Conservation (phyloP, 2,329 filamentous ascomycete genomes). For the Acarospora socialis region DNA sequence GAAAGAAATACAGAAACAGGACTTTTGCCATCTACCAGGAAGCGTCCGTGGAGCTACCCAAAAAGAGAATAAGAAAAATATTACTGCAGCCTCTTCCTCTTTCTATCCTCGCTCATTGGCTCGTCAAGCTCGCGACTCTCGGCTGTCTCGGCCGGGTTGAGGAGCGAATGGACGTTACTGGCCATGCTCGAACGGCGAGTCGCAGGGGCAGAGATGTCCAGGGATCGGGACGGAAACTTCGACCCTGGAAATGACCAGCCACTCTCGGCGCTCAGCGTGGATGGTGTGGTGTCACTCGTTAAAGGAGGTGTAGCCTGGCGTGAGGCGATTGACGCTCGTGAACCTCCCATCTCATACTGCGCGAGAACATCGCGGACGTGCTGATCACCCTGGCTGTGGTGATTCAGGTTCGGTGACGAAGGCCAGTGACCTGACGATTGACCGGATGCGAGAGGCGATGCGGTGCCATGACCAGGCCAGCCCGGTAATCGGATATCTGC, state of each 20-base stretch:
- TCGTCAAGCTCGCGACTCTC: conserved; percentile 52
- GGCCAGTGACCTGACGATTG: conserved; percentile 50
- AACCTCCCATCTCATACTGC: conserved; percentile 49
- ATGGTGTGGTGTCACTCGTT: conserved; percentile 33
- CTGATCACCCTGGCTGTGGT: conserved; percentile 37
- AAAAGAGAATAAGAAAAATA: no score
- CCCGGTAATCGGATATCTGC: conserved; percentile 87
- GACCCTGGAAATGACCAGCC: conserved; percentile 32
- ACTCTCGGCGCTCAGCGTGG: conserved; percentile 37
- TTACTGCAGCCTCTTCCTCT: conserved; percentile 43
- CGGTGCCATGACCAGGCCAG: conserved; percentile 43
- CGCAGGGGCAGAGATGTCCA: conserved; percentile 37
- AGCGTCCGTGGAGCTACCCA: no score
- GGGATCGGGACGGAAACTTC: conserved; percentile 31
- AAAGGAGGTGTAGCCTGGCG: conserved; percentile 41
- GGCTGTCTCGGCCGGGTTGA: conserved; percentile 54
- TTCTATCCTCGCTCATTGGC: conserved; percentile 42
- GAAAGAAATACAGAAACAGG: no score
- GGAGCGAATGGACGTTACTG: conserved; percentile 51
- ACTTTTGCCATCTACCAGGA: no score
- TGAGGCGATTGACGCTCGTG: conserved; percentile 26
- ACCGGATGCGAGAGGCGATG: conserved; percentile 52
- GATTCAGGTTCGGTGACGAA: conserved; percentile 40
- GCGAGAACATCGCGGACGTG: conserved; percentile 48
- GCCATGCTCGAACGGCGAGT: conserved; percentile 58